Evolutionary conservation across 73 alveolate genomes (phyloP).

Genomic region (Durusdinium trenchii): DNA sequence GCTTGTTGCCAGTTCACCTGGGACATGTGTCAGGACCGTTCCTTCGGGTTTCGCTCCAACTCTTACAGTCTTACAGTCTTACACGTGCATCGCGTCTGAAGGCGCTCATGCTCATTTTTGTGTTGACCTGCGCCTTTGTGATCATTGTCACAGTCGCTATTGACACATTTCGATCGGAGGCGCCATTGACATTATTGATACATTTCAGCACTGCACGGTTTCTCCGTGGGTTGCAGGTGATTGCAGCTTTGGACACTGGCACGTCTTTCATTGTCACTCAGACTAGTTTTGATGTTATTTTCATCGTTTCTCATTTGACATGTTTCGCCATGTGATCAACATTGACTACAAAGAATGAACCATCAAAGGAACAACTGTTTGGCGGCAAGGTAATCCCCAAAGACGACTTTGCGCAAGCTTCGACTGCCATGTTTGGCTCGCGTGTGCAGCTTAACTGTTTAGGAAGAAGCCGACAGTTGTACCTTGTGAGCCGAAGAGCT

Average conservation of each 20-base stretch:
- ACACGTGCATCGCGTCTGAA: no score
- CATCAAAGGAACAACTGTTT: not conserved
- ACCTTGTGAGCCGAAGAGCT: no score
- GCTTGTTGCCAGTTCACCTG: no score
- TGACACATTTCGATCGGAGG: constrained; percentile 25
- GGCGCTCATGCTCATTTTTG: constrained; percentile 10
- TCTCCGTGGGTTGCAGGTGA: constrained; percentile 35
- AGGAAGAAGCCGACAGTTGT: not conserved
- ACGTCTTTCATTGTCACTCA: constrained; percentile 46
- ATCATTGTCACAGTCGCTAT: not conserved
- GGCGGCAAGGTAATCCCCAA: constrained; percentile 10
- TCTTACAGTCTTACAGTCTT: no score
- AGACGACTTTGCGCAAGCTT: constrained; percentile 9
- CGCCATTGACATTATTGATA: no score
- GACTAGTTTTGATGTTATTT: no score
- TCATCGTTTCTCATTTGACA: no score
- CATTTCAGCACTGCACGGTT: no score
- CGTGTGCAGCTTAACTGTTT: not conserved
- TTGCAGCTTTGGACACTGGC: constrained; percentile 59
- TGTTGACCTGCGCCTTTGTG: constrained; percentile 16
- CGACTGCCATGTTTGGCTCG: constrained; percentile 57
- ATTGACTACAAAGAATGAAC: no score
- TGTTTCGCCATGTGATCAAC: no score
- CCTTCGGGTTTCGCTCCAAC: no score
- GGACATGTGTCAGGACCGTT: no score